Base-by-base conservation (phyloP, 331 rosid genomes). In the Erythrophleum ivorense region DNA sequence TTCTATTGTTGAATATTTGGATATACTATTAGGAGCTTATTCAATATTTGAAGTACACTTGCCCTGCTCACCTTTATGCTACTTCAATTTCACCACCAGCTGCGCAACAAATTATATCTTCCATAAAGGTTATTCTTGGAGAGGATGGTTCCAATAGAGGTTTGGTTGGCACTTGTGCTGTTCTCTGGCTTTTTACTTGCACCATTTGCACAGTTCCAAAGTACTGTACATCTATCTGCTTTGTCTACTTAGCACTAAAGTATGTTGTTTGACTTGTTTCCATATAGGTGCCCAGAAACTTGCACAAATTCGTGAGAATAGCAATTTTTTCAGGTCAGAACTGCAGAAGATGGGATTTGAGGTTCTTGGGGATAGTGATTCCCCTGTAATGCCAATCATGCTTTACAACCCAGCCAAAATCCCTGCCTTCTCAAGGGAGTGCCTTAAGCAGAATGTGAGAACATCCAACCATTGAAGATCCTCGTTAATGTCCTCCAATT, bases 131-230 rank as follows among this genome's bases (percentile, higher is more conserved):
- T 78, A 59, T 92, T 82, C 94, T 90, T 43, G 97, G 97, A 69
- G 91, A 92, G 90, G 97, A 92, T 86, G 97, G 97, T 76, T 86
- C 93, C 65, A 92, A 83, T 68, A 90, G 97, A 90, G 97, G 94
- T 90, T 63, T 62, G 29, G 57, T 54, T 60, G 53, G 64, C 73
- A 59, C 16, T 71, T 71, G n/a, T 70, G 55, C 66, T 62, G 19
- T 73, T 72, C 15, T 71, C 15, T 48, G 34, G 13, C 73, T 59
- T 34, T 46, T 19, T 5, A 67, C 5, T 43, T 43, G 46, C 46
- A 43, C 40, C 40, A 36, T 36, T 36, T 43, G 46, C 9, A 7
- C 5, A 1, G 46, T 4, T 43, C 46, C 46, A 43, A 0, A 43
- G 9, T 1, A 1, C 41, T 38, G 41, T 43, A 6, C 45, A 33